phyloP scores from a whole-genome alignment of 768 basidiomycete species.

The Boletus edulis region DNA sequence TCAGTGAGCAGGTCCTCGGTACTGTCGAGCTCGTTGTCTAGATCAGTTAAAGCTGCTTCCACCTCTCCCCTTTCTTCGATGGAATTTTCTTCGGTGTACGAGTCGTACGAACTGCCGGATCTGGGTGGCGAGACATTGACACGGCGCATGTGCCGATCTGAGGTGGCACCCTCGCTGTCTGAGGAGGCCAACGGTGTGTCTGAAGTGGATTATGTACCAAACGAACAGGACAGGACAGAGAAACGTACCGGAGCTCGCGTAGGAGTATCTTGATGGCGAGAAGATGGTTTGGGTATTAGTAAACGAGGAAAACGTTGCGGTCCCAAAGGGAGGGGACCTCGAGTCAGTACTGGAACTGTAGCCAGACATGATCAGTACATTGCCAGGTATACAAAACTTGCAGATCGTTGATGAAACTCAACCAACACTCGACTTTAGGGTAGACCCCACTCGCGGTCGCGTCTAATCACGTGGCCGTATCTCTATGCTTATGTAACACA shows the following conservation, averaged over 20 bases:
- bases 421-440: slow-evolving; percentile 36
- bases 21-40: slow-evolving; percentile 66
- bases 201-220: slow-evolving; percentile 18
- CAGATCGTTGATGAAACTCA: slow-evolving; percentile 25
- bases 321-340: slow-evolving; percentile 64
- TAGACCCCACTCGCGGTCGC: slow-evolving; percentile 38
- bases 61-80: slow-evolving; percentile 52
- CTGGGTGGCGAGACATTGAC: slow-evolving; percentile 53
- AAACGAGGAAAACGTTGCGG: slow-evolving; percentile 53
- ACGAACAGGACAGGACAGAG: neutral
- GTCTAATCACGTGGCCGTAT: slow-evolving; percentile 35
- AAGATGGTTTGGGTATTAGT: slow-evolving; percentile 52
- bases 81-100: slow-evolving; percentile 58
- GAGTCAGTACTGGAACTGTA: slow-evolving; percentile 40
- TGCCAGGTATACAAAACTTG: slow-evolving; percentile 8
- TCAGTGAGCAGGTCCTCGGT: slow-evolving; percentile 64
- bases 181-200: slow-evolving; percentile 49
- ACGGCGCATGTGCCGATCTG: slow-evolving; percentile 49
- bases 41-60: slow-evolving; percentile 60
- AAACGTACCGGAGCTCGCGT: slow-evolving; percentile 51
- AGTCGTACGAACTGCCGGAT: slow-evolving; percentile 40
- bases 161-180: slow-evolving; percentile 44
- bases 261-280: slow-evolving; percentile 61
- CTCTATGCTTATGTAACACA: slow-evolving; percentile 13
- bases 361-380: slow-evolving; percentile 41